Evolutionary conservation across 1,284 basidiomycete genomes (phyloP).

Genomic region (Pascua sp.): DNA sequence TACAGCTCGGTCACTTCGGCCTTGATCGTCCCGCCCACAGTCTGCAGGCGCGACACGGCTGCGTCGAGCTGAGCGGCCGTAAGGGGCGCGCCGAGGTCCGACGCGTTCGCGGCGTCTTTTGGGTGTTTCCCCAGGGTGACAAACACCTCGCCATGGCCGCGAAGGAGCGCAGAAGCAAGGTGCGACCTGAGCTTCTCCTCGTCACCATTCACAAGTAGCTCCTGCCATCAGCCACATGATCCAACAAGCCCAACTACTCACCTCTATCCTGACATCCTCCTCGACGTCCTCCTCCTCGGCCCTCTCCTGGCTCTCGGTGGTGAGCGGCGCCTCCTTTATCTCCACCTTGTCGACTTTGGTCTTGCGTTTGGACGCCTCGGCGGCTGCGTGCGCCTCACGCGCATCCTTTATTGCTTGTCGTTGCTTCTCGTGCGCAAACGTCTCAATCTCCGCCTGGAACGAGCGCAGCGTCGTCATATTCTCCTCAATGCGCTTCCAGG

Average conservation of each 20-base stretch:
- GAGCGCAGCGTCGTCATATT: slow-evolving; percentile 46
- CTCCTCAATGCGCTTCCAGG: background rate
- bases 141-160: slow-evolving; percentile 44
- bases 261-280: slow-evolving; percentile 30
- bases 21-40: slow-evolving; percentile 25
- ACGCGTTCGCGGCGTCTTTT: slow-evolving; percentile 16
- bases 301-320: slow-evolving; percentile 17
- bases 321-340: background rate
- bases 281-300: slow-evolving; percentile 32
- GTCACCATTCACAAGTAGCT: slow-evolving; percentile 27
- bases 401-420: slow-evolving; percentile 37
- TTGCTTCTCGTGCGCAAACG: slow-evolving; percentile 44
- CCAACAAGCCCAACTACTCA: slow-evolving; percentile 13
- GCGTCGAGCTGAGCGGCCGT: slow-evolving; percentile 22
- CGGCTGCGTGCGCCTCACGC: slow-evolving; percentile 37
- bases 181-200: slow-evolving; percentile 34
- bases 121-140: slow-evolving; percentile 43
- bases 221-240: slow-evolving; percentile 18
- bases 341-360: slow-evolving; percentile 25
- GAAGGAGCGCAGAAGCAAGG: slow-evolving; percentile 35
- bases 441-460: slow-evolving; percentile 49
- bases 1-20: slow-evolving; percentile 45
- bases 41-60: slow-evolving; percentile 26
- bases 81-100: slow-evolving; percentile 14
- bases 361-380: slow-evolving; percentile 40